A percentile compares a stretch with the other conserved stretches of the same genome.
Evolutionary conservation across 148 eudicot genomes (phyloP).

Genomic region (Rhododendron griersonianum): DNA sequence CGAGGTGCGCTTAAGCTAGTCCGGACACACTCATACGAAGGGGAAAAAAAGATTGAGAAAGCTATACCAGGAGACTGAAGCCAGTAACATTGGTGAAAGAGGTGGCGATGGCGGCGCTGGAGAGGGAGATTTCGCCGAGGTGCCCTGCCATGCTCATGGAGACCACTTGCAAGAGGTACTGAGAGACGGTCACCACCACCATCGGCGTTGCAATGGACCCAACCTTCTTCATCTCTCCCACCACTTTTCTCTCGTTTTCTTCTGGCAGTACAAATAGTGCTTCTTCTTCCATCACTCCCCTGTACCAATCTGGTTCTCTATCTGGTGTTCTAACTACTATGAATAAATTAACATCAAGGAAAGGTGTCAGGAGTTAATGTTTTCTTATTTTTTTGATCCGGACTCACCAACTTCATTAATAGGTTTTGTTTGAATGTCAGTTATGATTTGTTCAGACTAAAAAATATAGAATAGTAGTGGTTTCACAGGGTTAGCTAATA

Average conservation of each 20-base stretch:
- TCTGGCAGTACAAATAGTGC: neutral
- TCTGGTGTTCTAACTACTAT: too few species aligned
- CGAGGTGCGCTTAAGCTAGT: too few species aligned
- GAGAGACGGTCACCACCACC: slow-evolving; percentile 29
- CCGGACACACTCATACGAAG: too few species aligned
- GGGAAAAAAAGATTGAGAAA: neutral
- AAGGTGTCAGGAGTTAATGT: too few species aligned
- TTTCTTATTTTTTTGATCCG: too few species aligned
- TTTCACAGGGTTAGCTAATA: too few species aligned
- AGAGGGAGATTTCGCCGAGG: slow-evolving; percentile 35
- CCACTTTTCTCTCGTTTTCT: neutral
- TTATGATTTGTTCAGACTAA: too few species aligned
- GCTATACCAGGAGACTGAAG: slow-evolving; percentile 35
- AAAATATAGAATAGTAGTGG: too few species aligned
- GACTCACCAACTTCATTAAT: too few species aligned
- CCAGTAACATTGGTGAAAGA: slow-evolving; percentile 46
- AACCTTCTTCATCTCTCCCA: slow-evolving; percentile 28
- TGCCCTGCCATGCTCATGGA: slow-evolving; percentile 37
- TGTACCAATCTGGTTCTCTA: too few species aligned
- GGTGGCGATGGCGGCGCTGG: slow-evolving; percentile 39
- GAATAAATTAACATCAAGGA: too few species aligned
- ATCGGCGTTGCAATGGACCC: slow-evolving; percentile 31
- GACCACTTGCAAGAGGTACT: slow-evolving; percentile 27
- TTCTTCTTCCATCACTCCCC: neutral
- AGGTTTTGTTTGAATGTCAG: too few species aligned